phyloP scores from a whole-genome alignment of 176 grass and related monocot species.

The Musa schizocarpa region DNA sequence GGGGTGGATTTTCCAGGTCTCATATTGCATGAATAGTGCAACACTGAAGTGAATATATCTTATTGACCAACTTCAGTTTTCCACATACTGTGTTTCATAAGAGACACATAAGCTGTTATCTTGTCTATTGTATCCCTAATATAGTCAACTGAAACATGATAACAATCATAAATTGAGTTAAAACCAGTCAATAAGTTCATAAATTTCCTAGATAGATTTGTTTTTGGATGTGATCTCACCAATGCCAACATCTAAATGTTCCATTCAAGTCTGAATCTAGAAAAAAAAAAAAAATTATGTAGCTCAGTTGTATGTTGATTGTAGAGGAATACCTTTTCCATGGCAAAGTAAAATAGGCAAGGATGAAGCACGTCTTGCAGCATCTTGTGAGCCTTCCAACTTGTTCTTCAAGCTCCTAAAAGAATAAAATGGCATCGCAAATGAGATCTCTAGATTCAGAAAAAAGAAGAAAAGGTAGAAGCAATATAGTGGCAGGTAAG shows the following conservation, averaged over 20 bases:
- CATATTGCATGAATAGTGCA: too few species aligned
- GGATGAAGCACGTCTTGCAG: slow-evolving; percentile 63
- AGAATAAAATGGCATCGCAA: slow-evolving; percentile 5
- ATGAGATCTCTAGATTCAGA: not conserved
- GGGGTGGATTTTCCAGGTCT: too few species aligned
- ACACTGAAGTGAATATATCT: too few species aligned
- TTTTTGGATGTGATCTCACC: too few species aligned
- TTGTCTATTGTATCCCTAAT: not conserved
- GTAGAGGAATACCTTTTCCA: slow-evolving; percentile 52
- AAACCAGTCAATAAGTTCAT: too few species aligned
- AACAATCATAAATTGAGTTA: not conserved
- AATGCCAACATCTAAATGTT: not conserved
- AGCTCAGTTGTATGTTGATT: not conserved
- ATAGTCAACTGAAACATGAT: not conserved
- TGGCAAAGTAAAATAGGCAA: slow-evolving; percentile 92
- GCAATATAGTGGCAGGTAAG: slow-evolving; percentile 3
- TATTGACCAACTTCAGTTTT: too few species aligned
- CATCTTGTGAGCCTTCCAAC: slow-evolving; percentile 75
- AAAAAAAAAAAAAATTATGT: not conserved
- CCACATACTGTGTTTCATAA: too few species aligned
- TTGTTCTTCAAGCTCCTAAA: slow-evolving; percentile 76
- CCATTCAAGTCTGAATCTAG: not conserved
- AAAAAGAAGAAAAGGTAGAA: not conserved
- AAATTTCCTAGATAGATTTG: too few species aligned
- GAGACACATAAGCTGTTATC: not conserved